These are phyloP conservation scores for Calvatia gigantea DNA, from an alignment of 768 basidiomycete species.

Conservation along the genomic window DNA sequence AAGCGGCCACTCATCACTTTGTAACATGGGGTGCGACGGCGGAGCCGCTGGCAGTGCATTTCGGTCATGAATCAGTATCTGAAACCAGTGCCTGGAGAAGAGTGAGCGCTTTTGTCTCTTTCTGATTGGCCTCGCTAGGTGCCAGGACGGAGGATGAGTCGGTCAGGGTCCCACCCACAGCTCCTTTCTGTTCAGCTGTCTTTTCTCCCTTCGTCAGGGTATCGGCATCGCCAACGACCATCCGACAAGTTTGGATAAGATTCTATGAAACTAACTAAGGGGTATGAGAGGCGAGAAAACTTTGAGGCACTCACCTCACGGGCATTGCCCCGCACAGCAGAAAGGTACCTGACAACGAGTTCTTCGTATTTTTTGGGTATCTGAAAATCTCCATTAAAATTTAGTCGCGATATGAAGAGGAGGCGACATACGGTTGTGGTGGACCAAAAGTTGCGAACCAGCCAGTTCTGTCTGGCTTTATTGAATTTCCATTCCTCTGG, in stretches of 20 bases:
- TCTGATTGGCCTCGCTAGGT: not conserved
- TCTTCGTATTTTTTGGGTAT: conserved; percentile 49
- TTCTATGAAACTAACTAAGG: not conserved
- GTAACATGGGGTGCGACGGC: too few relatives aligned
- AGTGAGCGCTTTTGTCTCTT: not conserved
- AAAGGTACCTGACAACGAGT: conserved; percentile 42
- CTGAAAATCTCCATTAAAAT: conserved; percentile 24
- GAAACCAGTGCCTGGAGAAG: conserved; percentile 1
- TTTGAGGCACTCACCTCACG: conserved; percentile 31
- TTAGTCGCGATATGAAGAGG: not conserved
- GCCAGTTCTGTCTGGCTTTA: conserved; percentile 74
- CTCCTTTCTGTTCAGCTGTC: not conserved
- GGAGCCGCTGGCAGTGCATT: not conserved
- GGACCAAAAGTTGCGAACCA: conserved; percentile 64
- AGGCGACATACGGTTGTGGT: conserved; percentile 34
- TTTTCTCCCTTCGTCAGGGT: not conserved
- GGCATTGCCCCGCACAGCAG: conserved; percentile 44
- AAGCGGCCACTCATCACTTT: too few relatives aligned
- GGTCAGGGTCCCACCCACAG: not conserved
- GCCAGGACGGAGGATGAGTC: not conserved
- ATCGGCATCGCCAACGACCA: not conserved
- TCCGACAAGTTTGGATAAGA: conserved; percentile 1
- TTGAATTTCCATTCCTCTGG: conserved; percentile 66
- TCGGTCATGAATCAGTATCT: not conserved
- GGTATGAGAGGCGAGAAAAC: not conserved